Base-by-base conservation (phyloP, 805 yeast genomes). In the Zygotorulaspora danielsina region DNA sequence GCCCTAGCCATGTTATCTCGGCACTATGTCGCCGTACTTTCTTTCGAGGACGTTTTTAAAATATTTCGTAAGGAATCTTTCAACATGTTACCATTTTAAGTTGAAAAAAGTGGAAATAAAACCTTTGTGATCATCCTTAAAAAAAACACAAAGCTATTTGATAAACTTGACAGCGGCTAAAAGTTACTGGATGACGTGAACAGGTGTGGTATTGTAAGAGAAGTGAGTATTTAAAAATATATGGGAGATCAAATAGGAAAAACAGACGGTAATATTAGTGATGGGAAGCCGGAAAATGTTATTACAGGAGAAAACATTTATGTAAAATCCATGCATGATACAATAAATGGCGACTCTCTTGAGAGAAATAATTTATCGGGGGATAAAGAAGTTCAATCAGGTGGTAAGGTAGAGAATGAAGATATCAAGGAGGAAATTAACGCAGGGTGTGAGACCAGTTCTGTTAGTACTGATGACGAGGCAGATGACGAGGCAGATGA, bases 1-100 rank as follows among this genome's bases (percentile, higher is more conserved):
- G 81, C 81, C 45, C 78, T 65, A 2, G 79, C 75, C 81, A 70
- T 61, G 7, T 5, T 24, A 24, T 24, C 11, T 7, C 12, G 4
- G 27, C 4, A 11, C 4, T 4, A 24, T 24, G 27, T 24, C 4
- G 11, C 4, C 7, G 5, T 24, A 11, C 4, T 5, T 24, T 5
- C 27, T 24, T 24, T 13, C 4, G 12, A n/a, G 4, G 12, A 7
- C 8, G 5, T 24, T 7, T 7, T 7, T 11, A 5, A 11, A n/a
- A 7, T 24, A 5, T 24, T 24, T 13, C 4, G 5, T 24, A 5
- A 5, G 27, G 11, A 13, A 15, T 27, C 11, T 27, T 15, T 12
- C 10, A 10, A n/a, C n/a, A 27, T 27, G n/a, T 27, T 18, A 12
- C 10, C 11, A 12, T 12, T 12, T 12, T 18, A 6, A 10, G 4